Evolutionary conservation across 139 green algal species (phyloP), one percentile per base, ranked within the genome.

Genomic region (Micromonas pusilla): DNA sequence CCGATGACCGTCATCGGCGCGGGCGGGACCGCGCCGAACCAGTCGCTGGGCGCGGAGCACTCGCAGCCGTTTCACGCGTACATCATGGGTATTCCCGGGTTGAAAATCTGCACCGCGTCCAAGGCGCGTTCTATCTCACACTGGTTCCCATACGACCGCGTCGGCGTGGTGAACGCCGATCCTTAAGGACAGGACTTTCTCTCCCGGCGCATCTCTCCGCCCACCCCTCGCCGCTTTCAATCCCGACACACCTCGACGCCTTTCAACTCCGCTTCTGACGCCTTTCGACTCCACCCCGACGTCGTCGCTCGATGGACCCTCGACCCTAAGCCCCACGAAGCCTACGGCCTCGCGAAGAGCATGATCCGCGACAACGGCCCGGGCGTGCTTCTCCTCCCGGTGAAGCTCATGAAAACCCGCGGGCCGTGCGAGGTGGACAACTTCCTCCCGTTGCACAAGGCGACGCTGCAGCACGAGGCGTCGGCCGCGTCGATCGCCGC

Each of bases 51-150:
- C 26, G 94, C 94, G 0, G 94, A 98, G 87, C 94, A 98, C 88
- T 93, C 86, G 16, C 94, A 98, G 89, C 89, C 92, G 65, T 87
- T 98, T 39, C 92, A 98, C 85, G 94, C 89, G 3, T 98, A 98
- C 86, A 97, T 98, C 90, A 93, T 96, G 89, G 92, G 86, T 72
- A 97, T 97, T 80, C 93, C 92, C 2, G 94, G 94, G 20, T 91
- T 98, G 39, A 75, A 81, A 65, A 76, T 81, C 70, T 82, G 45
- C 76, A 83, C 64, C 5, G 52, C 77, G 45, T 33, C 38, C 26
- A 57, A 57, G n/a, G n/a, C n/a, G n/a, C n/a, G n/a, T n/a, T n/a
- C n/a, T n/a, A n/a, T n/a, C n/a, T n/a, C n/a, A n/a, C n/a, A n/a
- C n/a, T n/a, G n/a, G n/a, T n/a, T n/a, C n/a, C n/a, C n/a, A n/a